These are phyloP conservation scores for Fusarium sp. DNA, from an alignment of 2,329 filamentous ascomycete species.

Conservation along the genomic window DNA sequence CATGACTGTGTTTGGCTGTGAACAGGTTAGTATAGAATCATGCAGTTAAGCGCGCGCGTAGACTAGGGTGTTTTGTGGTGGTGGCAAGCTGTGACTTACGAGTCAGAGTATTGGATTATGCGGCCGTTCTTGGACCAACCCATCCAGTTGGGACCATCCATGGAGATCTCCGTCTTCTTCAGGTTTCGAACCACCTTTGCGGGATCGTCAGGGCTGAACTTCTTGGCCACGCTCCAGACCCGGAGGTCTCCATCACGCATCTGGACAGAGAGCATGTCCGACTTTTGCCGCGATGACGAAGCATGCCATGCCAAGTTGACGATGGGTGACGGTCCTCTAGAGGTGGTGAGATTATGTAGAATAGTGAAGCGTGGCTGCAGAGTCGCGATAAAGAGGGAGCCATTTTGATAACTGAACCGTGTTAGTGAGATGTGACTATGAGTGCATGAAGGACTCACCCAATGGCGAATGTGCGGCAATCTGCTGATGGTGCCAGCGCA, in stretches of 20 bases:
- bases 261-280: constrained; percentile 96
- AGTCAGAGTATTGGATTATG: constrained; percentile 91
- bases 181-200: constrained; percentile 91
- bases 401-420: constrained; percentile 85
- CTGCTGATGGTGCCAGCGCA: constrained; percentile 87
- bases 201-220: constrained; percentile 74
- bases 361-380: constrained; percentile 94
- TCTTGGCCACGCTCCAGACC: constrained; percentile 96
- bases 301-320: constrained; percentile 94
- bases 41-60: constrained; percentile 62
- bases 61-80: constrained; percentile 41
- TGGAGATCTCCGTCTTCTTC: constrained; percentile 80
- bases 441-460: constrained; percentile 69
- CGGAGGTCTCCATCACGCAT: constrained; percentile 91
- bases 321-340: constrained; percentile 86
- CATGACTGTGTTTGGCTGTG: constrained; percentile 88
- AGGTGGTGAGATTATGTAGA: constrained; percentile 89
- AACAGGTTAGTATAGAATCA: constrained; percentile 47
- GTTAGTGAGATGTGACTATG: constrained; percentile 19
- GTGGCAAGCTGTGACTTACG: constrained; percentile 68
- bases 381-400: constrained; percentile 89
- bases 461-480: constrained; percentile 95
- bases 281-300: constrained; percentile 94
- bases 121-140: constrained; percentile 98
- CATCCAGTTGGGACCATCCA: constrained; percentile 90